phyloP scores from a whole-genome alignment of 129 eudicot species.

The Flaveria bidentis region DNA sequence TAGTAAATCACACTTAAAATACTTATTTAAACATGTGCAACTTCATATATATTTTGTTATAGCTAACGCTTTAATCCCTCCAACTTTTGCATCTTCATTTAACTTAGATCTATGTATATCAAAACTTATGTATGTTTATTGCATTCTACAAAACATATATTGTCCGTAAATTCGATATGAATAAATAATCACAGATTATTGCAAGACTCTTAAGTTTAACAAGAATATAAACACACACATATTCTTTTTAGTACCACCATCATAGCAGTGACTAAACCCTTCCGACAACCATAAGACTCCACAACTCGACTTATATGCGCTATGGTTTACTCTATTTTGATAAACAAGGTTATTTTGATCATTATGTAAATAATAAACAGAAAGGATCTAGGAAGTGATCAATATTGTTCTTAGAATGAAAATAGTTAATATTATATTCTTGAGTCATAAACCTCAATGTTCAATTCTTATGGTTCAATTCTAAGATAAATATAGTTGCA shows the following conservation, averaged over 20 bases:
- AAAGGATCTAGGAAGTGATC: neutral
- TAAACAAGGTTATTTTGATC: too few relatives aligned
- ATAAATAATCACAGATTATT: too few relatives aligned
- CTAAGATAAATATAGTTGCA: neutral
- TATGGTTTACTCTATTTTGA: too few relatives aligned
- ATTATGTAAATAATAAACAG: neutral
- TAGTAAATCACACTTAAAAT: neutral
- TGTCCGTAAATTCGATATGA: too few relatives aligned
- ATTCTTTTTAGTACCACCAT: too few relatives aligned
- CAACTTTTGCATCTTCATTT: conserved; percentile 6
- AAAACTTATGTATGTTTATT: neutral
- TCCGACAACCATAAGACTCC: too few relatives aligned
- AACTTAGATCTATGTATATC: conserved; percentile 3
- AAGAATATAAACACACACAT: too few relatives aligned
- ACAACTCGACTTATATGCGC: too few relatives aligned
- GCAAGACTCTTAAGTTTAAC: too few relatives aligned
- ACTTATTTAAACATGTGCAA: conserved; percentile 20
- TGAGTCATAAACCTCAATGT: neutral
- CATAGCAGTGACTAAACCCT: too few relatives aligned
- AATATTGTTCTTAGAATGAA: neutral
- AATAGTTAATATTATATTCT: neutral
- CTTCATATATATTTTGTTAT: neutral
- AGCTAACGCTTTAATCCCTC: neutral
- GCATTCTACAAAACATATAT: neutral
- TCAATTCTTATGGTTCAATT: neutral